phyloP scores from a whole-genome alignment of 1,284 basidiomycete genomes.

The Tilletia caries region DNA sequence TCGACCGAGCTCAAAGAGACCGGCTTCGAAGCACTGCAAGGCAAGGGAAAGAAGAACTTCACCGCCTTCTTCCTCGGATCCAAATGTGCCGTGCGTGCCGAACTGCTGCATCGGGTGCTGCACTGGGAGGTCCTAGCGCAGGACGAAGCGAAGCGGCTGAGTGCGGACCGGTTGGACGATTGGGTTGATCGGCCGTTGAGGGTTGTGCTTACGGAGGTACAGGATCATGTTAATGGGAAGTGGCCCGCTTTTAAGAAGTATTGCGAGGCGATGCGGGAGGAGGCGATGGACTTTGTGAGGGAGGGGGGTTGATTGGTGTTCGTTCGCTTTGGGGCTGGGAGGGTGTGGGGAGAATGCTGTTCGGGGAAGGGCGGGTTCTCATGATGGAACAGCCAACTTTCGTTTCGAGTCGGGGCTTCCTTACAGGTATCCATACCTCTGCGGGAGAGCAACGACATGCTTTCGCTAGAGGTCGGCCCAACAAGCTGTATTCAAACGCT shows the following conservation, averaged over 20 bases:
- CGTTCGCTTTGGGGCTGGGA: no score
- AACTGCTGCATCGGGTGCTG: neutral
- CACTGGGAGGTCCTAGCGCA: slow-evolving; percentile 7
- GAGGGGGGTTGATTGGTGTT: neutral
- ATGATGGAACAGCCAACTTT: no score
- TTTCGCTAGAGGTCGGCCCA: no score
- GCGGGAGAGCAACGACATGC: no score
- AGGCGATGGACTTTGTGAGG: slow-evolving; percentile 10
- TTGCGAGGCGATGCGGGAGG: neutral
- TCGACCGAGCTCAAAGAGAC: neutral
- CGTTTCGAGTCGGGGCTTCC: no score
- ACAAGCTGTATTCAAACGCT: no score
- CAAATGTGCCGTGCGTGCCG: slow-evolving; percentile 6
- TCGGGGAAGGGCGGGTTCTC: no score
- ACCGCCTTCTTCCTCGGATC: slow-evolving; percentile 18
- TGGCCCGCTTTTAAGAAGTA: neutral
- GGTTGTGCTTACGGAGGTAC: neutral
- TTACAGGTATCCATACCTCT: no score
- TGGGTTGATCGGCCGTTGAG: neutral
- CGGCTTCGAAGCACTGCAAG: neutral
- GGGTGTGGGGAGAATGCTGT: no score
- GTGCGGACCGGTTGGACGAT: neutral
- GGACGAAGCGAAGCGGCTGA: neutral
- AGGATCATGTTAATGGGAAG: neutral
- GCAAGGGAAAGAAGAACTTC: slow-evolving; percentile 12